A percentile compares a stretch with the other conserved stretches of the same genome.
These are phyloP conservation scores for Sophora flavescens DNA, from an alignment of 306 rosid species.

Conservation along the genomic window DNA sequence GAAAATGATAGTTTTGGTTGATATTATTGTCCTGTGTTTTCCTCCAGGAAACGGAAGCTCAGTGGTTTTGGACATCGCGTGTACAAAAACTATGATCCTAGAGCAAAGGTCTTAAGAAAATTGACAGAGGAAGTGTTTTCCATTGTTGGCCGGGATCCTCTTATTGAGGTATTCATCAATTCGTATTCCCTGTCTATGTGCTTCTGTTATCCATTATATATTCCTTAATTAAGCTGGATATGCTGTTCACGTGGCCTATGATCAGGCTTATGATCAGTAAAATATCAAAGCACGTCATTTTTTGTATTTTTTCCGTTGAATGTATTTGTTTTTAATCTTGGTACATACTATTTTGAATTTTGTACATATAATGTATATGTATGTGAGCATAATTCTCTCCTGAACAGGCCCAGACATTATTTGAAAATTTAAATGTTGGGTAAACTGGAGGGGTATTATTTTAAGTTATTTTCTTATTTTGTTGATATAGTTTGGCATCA, in stretches of 20 bases:
- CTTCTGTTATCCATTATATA: conserved; percentile 15
- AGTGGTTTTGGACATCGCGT: conserved; percentile 96
- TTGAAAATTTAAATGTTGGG: background rate
- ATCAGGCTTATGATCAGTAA: background rate
- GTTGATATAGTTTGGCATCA: background rate
- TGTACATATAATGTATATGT: too few species aligned
- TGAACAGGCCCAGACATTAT: background rate
- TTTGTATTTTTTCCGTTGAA: too few species aligned
- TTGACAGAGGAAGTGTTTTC: conserved; percentile 92
- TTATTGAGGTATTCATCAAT: conserved; percentile 73
- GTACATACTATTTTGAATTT: background rate
- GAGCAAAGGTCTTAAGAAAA: conserved; percentile 82
- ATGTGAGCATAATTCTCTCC: background rate
- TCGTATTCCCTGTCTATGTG: conserved; percentile 11
- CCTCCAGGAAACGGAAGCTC: conserved; percentile 85
- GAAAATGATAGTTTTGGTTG: conserved; percentile 21
- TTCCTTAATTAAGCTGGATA: conserved; percentile 22
- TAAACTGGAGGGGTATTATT: background rate
- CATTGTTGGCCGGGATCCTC: conserved; percentile 92
- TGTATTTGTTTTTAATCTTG: background rate
- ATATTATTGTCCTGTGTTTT: conserved; percentile 24
- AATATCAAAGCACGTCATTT: too few species aligned
- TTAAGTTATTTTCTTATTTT: conserved; percentile 4
- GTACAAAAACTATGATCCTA: conserved; percentile 92
- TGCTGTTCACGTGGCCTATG: background rate